Evolutionary conservation across 148 eudicot species (phyloP), one percentile per base, ranked within the genome.

Genomic region (Chenopodium album): DNA sequence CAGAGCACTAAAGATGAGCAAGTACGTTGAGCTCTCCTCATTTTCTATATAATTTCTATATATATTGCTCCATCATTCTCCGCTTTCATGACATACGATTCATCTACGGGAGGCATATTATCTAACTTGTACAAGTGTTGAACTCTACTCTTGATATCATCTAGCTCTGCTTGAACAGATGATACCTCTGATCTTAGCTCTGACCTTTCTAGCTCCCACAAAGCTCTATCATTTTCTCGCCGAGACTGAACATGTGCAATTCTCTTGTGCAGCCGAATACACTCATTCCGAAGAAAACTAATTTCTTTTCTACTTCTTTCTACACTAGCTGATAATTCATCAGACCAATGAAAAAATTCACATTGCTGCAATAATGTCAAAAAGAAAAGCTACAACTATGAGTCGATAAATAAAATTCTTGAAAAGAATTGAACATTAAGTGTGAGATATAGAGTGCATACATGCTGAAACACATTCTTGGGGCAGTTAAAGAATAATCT

Each of bases 321-420:
- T 78, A 85, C 9, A 63, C 75, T 83, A 69, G 80, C 77, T 50
- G 85, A 34, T 32, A 78, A 48, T 71, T 87, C 87, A 78, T 87
- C 89, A 59, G 87, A 82, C 89, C 89, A 87, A 26, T 72, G 85
- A 73, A 87, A 80, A 78, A 67, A 87, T 70, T 87, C 87, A 59
- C 89, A 87, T 85, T 85, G 86, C 89, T 87, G 87, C 82, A 78
- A 29, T 73, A 31, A 34, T 75, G 68, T 52, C 48, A 67, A 32
- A 54, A 71, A 59, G 37, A 11, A 77, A 26, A 28, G 31, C 26
- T 31, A 41, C 12, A 12, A 78, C 19, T 31, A 76, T 50, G 64
- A 77, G 29, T 34, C 78, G 59, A 28, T 28, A 28, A 32, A 80
- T 22, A 81, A 32, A 19, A 3, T 19, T 50, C 65, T 44, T 19